Evolutionary conservation across 306 rosid genomes (phyloP).

Genomic region (Comarum palustre): DNA sequence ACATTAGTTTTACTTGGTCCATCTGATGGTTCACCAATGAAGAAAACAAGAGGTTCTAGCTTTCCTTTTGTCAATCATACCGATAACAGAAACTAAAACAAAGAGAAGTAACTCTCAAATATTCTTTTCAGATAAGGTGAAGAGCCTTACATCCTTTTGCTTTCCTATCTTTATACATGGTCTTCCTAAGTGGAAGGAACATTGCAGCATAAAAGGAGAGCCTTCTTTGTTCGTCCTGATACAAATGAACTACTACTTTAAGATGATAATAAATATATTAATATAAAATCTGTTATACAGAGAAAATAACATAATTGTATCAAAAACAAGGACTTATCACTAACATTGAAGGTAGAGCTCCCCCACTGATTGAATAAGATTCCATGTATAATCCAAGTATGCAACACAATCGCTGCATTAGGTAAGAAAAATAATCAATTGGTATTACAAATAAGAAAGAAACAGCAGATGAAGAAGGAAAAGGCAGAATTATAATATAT

Average conservation of each 20-base stretch:
- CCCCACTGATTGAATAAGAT: slow-evolving; percentile 59
- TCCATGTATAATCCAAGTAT: slow-evolving; percentile 57
- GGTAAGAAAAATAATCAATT: not conserved
- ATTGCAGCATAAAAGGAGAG: slow-evolving; percentile 61
- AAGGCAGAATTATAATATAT: not conserved
- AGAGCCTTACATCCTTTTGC: slow-evolving; percentile 57
- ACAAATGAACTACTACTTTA: slow-evolving; percentile 1
- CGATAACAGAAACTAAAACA: not conserved
- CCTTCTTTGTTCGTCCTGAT: slow-evolving; percentile 76
- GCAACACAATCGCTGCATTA: slow-evolving; percentile 57
- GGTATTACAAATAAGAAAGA: not conserved
- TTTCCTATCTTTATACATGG: slow-evolving; percentile 57
- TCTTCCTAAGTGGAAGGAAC: slow-evolving; percentile 74
- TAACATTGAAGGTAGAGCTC: slow-evolving; percentile 57
- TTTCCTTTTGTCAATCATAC: not conserved
- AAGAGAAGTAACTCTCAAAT: not conserved
- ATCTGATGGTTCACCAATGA: not conserved
- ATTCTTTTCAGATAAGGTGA: not conserved
- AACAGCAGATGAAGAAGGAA: not conserved
- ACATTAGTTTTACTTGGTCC: not conserved
- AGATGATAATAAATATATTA: not conserved
- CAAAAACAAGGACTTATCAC: slow-evolving; percentile 26
- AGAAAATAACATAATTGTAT: not conserved
- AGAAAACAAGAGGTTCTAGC: not conserved
- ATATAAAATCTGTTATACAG: not conserved